These are phyloP conservation scores for Bauhinia variegata DNA, from an alignment of 306 rosid genomes.

Conservation along the genomic window DNA sequence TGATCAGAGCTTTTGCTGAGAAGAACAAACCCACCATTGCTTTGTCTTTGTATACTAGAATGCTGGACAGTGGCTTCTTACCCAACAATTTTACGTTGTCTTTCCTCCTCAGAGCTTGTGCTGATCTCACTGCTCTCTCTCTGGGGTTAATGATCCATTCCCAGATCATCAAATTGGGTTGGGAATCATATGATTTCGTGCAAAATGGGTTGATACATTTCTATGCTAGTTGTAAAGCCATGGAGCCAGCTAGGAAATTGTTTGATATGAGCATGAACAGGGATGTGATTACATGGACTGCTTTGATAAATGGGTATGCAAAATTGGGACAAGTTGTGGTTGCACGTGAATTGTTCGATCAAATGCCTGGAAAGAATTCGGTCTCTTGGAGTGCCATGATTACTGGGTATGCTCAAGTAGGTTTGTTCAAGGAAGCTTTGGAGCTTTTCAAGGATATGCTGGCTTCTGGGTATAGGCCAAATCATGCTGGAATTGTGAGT, in stretches of 20 bases:
- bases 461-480: conserved; percentile 42
- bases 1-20: conserved; percentile 49
- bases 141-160: conserved; percentile 43
- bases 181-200: conserved; percentile 59
- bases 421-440: conserved; percentile 49
- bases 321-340: conserved; percentile 31
- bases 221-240: conserved; percentile 37
- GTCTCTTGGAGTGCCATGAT: conserved; percentile 61
- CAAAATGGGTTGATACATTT: conserved; percentile 55
- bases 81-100: conserved; percentile 57
- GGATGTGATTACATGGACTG: conserved; percentile 56
- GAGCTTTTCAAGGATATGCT: conserved; percentile 52
- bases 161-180: conserved; percentile 45
- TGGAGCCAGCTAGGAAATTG: conserved; percentile 41
- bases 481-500: conserved; percentile 46
- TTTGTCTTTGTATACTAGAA: conserved; percentile 41
- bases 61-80: conserved; percentile 40
- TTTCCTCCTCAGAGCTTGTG: conserved; percentile 46
- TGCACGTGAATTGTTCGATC: conserved; percentile 48
- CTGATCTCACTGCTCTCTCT: conserved; percentile 35
- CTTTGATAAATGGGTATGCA: conserved; percentile 50
- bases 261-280: conserved; percentile 37
- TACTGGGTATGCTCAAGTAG: conserved; percentile 50
- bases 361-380: conserved; percentile 50
- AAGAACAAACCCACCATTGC: conserved; percentile 36